Evolutionary conservation across 2,329 filamentous ascomycete genomes (phyloP), one percentile per base, ranked within the genome.

Genomic region (Fusarium newnesense): DNA sequence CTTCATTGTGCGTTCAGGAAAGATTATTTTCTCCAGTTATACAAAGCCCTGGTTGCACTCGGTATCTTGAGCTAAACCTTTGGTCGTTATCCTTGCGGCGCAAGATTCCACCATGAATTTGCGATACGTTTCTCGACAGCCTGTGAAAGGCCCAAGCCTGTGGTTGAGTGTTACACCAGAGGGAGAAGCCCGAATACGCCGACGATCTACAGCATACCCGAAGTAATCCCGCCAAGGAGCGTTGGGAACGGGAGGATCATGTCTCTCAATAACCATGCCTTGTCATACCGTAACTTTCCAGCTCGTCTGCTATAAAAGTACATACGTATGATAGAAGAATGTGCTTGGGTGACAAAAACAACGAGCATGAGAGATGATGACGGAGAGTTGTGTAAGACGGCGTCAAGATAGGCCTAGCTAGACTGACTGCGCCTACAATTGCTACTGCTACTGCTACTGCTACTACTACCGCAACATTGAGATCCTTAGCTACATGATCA

Each of bases 121-220:
- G 60, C 53, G 16, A 60, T 39, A 69, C 66, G 67, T 60, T 70
- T 32, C 60, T 21, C 60, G 28, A 61, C 67, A 64, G 58, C 50
- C 44, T 57, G 50, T 37, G 66, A 69, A 65, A 53, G 66, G 42
- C 66, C 65, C 67, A 70, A 54, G 67, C 36, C 62, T 56, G 49
- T 59, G 67, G 65, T 69, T 64, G n/a, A 59, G 43, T 19, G 65
- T 69, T 64, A 46, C 59, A 69, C 67, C 47, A 69, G 50, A 40
- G 19, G 28, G 36, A 52, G 56, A 46, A 64, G 65, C 58, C 58
- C 67, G 65, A 69, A 56, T 58, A 68, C 64, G 44, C 44, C 39
- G 30, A 52, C 40, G 70, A 73, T 73, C 70, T 59, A 52, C 66
- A 53, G 61, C 61, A 69, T 58, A 67, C 28, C 70, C 66, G 67